Evolutionary conservation across 129 eudicot species (phyloP).

Genomic region (Escallonia herrerae): DNA sequence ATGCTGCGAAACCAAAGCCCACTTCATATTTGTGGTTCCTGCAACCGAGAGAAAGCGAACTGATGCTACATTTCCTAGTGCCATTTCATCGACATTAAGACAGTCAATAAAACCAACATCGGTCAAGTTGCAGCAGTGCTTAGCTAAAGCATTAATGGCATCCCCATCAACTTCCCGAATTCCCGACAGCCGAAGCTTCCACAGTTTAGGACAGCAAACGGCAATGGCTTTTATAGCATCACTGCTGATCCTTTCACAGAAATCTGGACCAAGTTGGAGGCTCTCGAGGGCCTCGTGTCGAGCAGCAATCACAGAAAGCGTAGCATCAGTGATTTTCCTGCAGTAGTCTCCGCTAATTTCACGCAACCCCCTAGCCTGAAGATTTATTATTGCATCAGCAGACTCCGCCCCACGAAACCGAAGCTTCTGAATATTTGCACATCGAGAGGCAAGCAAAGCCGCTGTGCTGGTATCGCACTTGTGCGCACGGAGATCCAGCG

Average conservation of each 20-base stretch:
- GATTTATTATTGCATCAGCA: conserved; percentile 65
- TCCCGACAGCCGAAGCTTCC: conserved; percentile 71
- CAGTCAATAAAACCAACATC: conserved; percentile 89
- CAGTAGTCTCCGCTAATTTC: conserved; percentile 84
- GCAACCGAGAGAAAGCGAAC: conserved; percentile 79
- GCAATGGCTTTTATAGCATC: conserved; percentile 67
- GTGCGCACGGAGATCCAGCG: conserved; percentile 79
- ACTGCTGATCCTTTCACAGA: conserved; percentile 67
- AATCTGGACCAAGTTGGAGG: conserved; percentile 82
- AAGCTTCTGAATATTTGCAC: conserved; percentile 56
- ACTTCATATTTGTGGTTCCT: conserved; percentile 65
- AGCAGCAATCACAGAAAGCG: conserved; percentile 77
- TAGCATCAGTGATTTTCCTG: conserved; percentile 73
- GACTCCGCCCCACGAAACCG: conserved; percentile 91
- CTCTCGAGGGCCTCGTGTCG: conserved; percentile 78
- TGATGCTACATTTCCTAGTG: conserved; percentile 57
- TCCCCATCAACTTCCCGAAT: conserved; percentile 63
- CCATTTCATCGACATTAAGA: conserved; percentile 57
- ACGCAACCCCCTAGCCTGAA: conserved; percentile 57
- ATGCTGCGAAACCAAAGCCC: conserved; percentile 50
- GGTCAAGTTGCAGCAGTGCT: conserved; percentile 45
- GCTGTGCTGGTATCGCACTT: conserved; percentile 53
- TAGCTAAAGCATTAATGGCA: conserved; percentile 65
- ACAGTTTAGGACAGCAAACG: conserved; percentile 61
- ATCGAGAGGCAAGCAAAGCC: conserved; percentile 53